Conservation (phyloP, 768 basidiomycete species). For the Mycena rebaudengoi region DNA sequence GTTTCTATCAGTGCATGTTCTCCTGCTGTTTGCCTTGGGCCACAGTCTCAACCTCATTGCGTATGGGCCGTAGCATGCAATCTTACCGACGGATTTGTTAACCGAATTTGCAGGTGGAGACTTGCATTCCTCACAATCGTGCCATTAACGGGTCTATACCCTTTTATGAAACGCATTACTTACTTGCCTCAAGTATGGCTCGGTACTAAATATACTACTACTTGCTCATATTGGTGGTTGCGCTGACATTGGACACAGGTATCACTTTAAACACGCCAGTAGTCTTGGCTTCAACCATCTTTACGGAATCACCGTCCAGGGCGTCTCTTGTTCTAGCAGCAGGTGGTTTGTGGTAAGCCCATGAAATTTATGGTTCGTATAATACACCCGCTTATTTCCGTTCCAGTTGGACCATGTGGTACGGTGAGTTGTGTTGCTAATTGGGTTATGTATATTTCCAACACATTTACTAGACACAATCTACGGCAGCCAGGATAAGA, state of each 20-base stretch:
- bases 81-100: neutral
- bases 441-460: neutral
- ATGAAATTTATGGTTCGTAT: neutral
- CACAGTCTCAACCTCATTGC: neutral
- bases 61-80: neutral
- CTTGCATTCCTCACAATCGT: neutral
- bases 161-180: constrained; percentile 2
- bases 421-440: neutral
- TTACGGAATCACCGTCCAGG: neutral
- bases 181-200: constrained; percentile 2
- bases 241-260: neutral
- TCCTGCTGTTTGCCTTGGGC: neutral
- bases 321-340: neutral
- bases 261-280: constrained; percentile 1
- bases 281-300: neutral
- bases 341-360: neutral
- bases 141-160: neutral
- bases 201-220: neutral
- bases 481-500: constrained; percentile 65
- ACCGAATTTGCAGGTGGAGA: neutral
- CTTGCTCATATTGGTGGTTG: neutral
- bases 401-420: constrained; percentile 6
- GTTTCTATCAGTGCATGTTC: neutral
- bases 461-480: constrained; percentile 51
- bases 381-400: no score